Percentiles rank a stretch among this genome's conserved stretches.
Evolutionary conservation across 768 basidiomycete genomes (phyloP).

Genomic region (Imleria badia): DNA sequence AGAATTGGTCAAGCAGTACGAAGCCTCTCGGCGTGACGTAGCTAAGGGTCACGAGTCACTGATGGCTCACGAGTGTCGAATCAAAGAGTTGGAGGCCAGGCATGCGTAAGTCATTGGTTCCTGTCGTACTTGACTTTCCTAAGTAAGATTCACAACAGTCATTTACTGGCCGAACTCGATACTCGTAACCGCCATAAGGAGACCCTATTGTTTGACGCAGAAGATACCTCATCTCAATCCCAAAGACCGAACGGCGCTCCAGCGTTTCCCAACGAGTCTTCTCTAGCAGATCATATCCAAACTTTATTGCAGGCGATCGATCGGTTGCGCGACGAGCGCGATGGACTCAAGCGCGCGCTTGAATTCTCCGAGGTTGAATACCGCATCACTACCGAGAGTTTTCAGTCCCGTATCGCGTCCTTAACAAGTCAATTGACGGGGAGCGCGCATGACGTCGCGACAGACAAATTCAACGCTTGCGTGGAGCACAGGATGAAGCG

Average conservation of each 20-base stretch:
- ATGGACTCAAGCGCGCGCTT: conserved; percentile 58
- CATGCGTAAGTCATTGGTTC: conserved; percentile 27
- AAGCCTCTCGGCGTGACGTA: conserved; percentile 37
- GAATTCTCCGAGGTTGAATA: conserved; percentile 70
- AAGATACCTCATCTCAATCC: background rate
- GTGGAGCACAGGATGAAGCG: conserved; percentile 23
- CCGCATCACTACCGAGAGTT: conserved; percentile 58
- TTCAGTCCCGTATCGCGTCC: conserved; percentile 49
- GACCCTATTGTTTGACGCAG: background rate
- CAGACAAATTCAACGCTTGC: background rate
- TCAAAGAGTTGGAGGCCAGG: conserved; percentile 22
- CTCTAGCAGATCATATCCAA: conserved; percentile 44
- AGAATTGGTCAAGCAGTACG: conserved; percentile 43
- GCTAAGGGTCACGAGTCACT: conserved; percentile 22
- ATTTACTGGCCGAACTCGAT: conserved; percentile 23
- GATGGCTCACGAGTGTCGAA: conserved; percentile 20
- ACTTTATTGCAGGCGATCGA: conserved; percentile 61
- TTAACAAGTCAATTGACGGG: conserved; percentile 26
- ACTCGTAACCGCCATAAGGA: background rate
- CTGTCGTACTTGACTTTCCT: background rate
- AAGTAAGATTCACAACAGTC: conserved; percentile 11
- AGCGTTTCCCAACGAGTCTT: conserved; percentile 19
- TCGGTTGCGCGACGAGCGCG: conserved; percentile 67
- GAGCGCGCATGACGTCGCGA: conserved; percentile 18
- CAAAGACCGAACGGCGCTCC: background rate